phyloP scores from a whole-genome alignment of 202 grass and related monocot genomes.

The Zizania palustris region DNA sequence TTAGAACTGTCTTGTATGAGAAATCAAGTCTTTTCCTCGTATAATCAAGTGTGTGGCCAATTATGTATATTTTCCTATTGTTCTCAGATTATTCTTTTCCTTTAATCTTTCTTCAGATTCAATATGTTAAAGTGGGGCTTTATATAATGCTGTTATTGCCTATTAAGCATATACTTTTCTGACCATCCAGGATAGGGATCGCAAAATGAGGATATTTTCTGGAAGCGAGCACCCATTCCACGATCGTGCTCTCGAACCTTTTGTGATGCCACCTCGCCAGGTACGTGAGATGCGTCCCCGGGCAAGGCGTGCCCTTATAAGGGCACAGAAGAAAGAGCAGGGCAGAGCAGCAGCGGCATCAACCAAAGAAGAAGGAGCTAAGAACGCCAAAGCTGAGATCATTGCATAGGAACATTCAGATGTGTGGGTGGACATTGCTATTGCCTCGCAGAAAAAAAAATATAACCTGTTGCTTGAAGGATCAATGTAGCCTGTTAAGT shows the following conservation, averaged over 20 bases:
- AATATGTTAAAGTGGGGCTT: neutral
- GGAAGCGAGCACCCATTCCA: slow-evolving; percentile 75
- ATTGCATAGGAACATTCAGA: slow-evolving; percentile 36
- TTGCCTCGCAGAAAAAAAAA: neutral
- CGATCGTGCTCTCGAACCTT: slow-evolving; percentile 62
- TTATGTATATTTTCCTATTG: neutral
- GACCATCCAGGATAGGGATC: slow-evolving; percentile 78
- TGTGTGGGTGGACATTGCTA: slow-evolving; percentile 16
- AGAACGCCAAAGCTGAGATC: slow-evolving; percentile 40
- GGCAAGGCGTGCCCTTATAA: slow-evolving; percentile 68
- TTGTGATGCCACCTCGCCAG: slow-evolving; percentile 73
- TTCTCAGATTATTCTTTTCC: neutral
- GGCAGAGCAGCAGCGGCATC: slow-evolving; percentile 28
- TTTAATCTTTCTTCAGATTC: neutral
- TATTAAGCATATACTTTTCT: slow-evolving; percentile 16
- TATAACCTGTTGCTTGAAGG: neutral
- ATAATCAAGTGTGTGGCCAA: neutral
- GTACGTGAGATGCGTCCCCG: slow-evolving; percentile 85
- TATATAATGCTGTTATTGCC: neutral
- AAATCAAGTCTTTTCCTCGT: neutral
- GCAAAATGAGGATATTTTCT: slow-evolving; percentile 87
- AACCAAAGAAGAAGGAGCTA: slow-evolving; percentile 52
- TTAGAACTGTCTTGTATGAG: neutral
- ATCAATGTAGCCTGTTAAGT: neutral
- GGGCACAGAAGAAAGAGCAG: slow-evolving; percentile 91